These are phyloP conservation scores for Crepidotus variabilis DNA, from an alignment of 768 basidiomycete genomes.

Conservation along the genomic window DNA sequence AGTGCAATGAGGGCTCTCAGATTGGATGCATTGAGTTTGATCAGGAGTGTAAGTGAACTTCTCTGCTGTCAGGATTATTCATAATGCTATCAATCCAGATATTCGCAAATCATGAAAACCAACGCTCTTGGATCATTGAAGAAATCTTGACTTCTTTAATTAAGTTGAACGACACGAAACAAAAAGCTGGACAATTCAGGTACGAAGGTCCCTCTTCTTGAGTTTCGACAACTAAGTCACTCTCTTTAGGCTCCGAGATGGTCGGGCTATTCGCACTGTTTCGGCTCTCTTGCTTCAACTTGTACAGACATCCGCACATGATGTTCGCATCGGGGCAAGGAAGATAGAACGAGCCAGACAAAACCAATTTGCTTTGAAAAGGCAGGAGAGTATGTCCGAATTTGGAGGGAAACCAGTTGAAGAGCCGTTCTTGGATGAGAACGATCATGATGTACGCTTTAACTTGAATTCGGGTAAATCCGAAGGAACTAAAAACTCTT, in stretches of 20 bases:
- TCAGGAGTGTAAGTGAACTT: slow-evolving; percentile 67
- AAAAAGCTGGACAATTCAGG: slow-evolving; percentile 88
- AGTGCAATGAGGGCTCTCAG: slow-evolving; percentile 81
- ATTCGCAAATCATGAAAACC: slow-evolving; percentile 87
- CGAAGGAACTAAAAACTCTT: neutral
- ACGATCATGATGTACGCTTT: slow-evolving; percentile 54
- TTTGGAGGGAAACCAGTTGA: slow-evolving; percentile 25
- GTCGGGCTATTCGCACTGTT: slow-evolving; percentile 87
- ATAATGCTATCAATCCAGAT: slow-evolving; percentile 45
- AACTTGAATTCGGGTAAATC: neutral
- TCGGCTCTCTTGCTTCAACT: slow-evolving; percentile 92
- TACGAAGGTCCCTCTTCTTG: slow-evolving; percentile 21
- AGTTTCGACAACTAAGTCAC: neutral
- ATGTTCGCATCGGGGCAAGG: slow-evolving; percentile 69
- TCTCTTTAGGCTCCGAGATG: slow-evolving; percentile 74
- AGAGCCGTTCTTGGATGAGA: slow-evolving; percentile 62
- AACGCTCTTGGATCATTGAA: slow-evolving; percentile 96
- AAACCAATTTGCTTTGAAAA: slow-evolving; percentile 53
- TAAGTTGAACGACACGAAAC: slow-evolving; percentile 86
- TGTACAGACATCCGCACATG: slow-evolving; percentile 92
- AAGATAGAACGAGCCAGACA: slow-evolving; percentile 60
- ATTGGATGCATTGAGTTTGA: slow-evolving; percentile 76
- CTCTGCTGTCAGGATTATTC: neutral
- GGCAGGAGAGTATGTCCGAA: slow-evolving; percentile 61
- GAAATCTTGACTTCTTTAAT: slow-evolving; percentile 90